Conservation (phyloP, 345 rosid genomes). For the thale cress (Arabidopsis thaliana) region DNA sequence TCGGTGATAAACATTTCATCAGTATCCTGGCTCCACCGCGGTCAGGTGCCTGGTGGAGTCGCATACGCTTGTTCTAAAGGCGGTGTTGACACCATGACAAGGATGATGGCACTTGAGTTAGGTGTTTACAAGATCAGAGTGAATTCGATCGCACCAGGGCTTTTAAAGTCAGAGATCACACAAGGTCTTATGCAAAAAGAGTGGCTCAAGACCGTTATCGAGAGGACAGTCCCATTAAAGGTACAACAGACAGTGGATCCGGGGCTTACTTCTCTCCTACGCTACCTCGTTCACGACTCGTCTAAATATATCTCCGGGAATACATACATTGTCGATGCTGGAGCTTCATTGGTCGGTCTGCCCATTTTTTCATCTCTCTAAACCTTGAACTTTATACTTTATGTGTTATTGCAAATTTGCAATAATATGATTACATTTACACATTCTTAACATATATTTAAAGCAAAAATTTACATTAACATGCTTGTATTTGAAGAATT, state of each 20-base stretch:
- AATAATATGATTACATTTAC: background rate
- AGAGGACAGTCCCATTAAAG: background rate
- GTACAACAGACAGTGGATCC: constrained; percentile 4
- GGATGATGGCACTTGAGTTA: background rate
- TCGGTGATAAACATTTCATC: background rate
- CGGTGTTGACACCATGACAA: background rate
- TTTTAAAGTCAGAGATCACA: constrained; percentile 4
- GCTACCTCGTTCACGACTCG: background rate
- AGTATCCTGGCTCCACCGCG: background rate
- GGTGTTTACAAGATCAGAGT: constrained; percentile 8
- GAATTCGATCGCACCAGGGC: constrained; percentile 1
- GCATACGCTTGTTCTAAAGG: background rate
- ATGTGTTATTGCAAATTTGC: background rate
- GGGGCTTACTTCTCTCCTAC: background rate
- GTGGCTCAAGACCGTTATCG: background rate
- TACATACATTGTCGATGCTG: background rate
- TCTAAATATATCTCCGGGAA: background rate
- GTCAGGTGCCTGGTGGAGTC: background rate
- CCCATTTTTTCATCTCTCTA: background rate
- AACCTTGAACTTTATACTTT: background rate
- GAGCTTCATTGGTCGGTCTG: background rate
- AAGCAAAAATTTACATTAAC: background rate
- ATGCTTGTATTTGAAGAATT: constrained; percentile 1
- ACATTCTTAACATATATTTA: background rate
- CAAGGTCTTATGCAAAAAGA: background rate